phyloP scores from a whole-genome alignment of 2,329 filamentous ascomycete species.

The Aspergillus hortae region DNA sequence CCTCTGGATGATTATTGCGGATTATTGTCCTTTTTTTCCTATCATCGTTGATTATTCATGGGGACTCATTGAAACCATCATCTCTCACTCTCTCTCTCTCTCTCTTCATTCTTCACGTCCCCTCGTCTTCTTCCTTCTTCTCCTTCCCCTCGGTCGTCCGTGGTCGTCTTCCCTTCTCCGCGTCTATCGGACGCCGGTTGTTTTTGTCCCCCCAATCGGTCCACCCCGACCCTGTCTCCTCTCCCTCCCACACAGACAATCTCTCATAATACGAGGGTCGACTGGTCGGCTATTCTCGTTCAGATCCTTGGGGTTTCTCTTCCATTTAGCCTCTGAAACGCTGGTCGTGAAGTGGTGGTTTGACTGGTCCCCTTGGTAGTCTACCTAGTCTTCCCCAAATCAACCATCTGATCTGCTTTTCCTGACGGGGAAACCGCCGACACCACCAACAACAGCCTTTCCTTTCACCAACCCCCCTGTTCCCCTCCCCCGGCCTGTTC shows the following conservation, averaged over 20 bases:
- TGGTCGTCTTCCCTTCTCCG: neutral
- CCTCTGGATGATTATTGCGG: neutral
- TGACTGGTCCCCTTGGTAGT: neutral
- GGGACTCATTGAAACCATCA: neutral
- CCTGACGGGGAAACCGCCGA: too few species aligned
- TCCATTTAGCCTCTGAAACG: neutral
- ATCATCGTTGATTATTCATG: neutral
- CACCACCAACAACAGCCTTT: too few species aligned
- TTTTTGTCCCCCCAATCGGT: constrained; percentile 6
- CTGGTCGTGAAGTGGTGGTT: neutral
- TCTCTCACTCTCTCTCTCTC: constrained; percentile 1
- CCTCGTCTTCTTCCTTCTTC: constrained; percentile 2
- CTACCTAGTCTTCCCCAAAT: neutral
- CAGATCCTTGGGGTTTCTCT: neutral
- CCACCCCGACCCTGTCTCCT: constrained; percentile 5
- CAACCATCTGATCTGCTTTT: neutral
- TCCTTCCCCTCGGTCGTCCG: constrained; percentile 2
- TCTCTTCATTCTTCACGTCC: neutral
- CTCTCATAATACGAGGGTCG: neutral
- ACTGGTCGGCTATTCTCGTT: constrained; percentile 2
- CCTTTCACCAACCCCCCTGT: too few species aligned
- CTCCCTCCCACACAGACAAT: neutral
- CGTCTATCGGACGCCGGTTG: neutral
- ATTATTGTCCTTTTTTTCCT: neutral
- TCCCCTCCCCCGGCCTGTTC: neutral